Evolutionary conservation across 371 early-diverging fungal species (phyloP).

Genomic region (Gilbertella persicaria): DNA sequence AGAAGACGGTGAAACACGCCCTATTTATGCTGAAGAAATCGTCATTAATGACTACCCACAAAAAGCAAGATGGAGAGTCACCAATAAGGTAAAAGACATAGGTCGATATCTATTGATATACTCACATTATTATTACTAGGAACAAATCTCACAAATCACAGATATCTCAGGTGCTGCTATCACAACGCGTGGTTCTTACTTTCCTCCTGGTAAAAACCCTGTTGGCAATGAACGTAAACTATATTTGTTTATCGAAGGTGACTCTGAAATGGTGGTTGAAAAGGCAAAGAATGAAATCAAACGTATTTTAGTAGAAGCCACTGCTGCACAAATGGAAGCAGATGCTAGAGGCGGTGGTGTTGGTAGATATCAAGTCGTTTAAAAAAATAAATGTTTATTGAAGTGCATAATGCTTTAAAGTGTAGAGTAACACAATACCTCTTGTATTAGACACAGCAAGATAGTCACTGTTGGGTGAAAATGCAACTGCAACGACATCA

Average conservation of each 20-base stretch:
- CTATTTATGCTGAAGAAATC: constrained; percentile 80
- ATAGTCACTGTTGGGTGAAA: constrained; percentile 89
- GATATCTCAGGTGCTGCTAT: constrained; percentile 94
- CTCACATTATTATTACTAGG: too few relatives aligned
- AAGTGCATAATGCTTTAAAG: constrained; percentile 68
- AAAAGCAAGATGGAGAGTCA: constrained; percentile 95
- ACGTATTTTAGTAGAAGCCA: constrained; percentile 87
- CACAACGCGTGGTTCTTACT: constrained; percentile 90
- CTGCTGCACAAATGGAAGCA: constrained; percentile 69
- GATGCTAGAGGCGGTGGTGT: constrained; percentile 60
- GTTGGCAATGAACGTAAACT: constrained; percentile 84
- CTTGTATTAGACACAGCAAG: constrained; percentile 87
- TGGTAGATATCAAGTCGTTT: constrained; percentile 54
- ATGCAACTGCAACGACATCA: constrained; percentile 71
- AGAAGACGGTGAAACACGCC: constrained; percentile 33
- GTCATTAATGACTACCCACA: constrained; percentile 97
- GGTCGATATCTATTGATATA: neutral
- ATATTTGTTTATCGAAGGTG: constrained; percentile 94
- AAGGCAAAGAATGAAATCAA: constrained; percentile 93
- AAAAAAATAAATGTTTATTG: too few relatives aligned
- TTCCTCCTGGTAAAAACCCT: constrained; percentile 82
- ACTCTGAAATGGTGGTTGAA: constrained; percentile 86
- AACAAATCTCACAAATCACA: constrained; percentile 87
- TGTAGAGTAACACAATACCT: constrained; percentile 85
- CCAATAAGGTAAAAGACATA: constrained; percentile 71